A percentile compares a stretch with the other conserved stretches of the same genome.
Conservation (phyloP, 2,329 filamentous ascomycete genomes). For the Sodiomyces alkalinus region DNA sequence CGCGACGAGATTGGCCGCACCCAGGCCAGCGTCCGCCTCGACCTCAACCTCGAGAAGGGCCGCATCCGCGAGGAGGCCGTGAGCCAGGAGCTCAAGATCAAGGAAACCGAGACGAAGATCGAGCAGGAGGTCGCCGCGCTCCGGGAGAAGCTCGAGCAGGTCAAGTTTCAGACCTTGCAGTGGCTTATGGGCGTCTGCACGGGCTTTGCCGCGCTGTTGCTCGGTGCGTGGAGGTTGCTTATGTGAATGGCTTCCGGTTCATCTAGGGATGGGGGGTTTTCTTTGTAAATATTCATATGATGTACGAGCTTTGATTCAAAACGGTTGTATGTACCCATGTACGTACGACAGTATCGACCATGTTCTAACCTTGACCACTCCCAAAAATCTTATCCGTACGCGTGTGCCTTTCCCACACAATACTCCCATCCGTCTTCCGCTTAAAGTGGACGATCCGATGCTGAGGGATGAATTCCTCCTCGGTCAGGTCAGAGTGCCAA, state of each 20-base stretch:
- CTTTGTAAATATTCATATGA: no score
- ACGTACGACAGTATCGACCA: no score
- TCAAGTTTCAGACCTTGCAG: constrained; percentile 96
- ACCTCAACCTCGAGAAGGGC: constrained; percentile 93
- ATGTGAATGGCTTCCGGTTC: no score
- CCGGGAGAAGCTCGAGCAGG: constrained; percentile 82
- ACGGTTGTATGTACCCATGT: no score
- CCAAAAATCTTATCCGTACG: constrained; percentile 41
- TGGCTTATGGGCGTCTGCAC: constrained; percentile 86
- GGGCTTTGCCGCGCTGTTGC: constrained; percentile 48
- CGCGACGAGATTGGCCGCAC: constrained; percentile 90
- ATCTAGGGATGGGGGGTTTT: no score
- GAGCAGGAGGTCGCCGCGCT: constrained; percentile 91
- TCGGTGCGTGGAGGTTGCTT: constrained; percentile 56
- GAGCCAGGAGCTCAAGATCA: constrained; percentile 92
- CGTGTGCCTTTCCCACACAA: constrained; percentile 42
- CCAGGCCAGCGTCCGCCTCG: constrained; percentile 80
- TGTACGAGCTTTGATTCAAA: no score
- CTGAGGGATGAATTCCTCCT: constrained; percentile 53
- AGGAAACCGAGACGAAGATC: constrained; percentile 96
- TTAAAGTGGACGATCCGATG: constrained; percentile 49
- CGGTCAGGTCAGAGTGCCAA: constrained; percentile 47
- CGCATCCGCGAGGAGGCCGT: constrained; percentile 93
- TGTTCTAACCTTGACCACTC: no score
- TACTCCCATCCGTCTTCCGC: constrained; percentile 28